Base-by-base conservation (phyloP, 2,329 filamentous ascomycete species). In the Zymoseptoria ardabiliae region DNA sequence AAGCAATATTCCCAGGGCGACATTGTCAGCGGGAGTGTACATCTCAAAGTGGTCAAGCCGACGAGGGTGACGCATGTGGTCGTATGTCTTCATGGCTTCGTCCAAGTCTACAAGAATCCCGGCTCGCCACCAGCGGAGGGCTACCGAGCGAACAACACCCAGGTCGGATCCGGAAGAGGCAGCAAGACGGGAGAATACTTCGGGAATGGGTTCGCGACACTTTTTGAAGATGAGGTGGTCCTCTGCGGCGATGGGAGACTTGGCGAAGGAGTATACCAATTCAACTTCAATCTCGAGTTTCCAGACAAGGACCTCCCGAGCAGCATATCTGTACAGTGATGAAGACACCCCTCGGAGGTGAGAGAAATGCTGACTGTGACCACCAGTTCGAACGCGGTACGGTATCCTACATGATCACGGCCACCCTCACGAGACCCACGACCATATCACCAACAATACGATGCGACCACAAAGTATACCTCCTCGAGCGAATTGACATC, bases 311-410 rank as follows among this genome's bases (percentile, higher is more conserved):
- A 82, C 4, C 76, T 94, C 60, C 90, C 90, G n/a, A 96, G 90
- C 75, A 97, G 93, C 73, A 93, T 99, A 70, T 92, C 96, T 76
- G 93, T 97, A 82, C 71, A 13, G 35, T 45, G 35, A 17, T 45
- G 35, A 17, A 45, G 17, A 45, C 6, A 89, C 79, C 53, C 11
- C 35, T 13, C 19, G 8, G 20, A 13, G 28, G 11, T n/a, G 53
- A 35, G 7, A 11, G 54, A 51, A 9, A 25, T 55, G 55, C 66
- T 69, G 56, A 69, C 55, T 11, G n/a, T 53, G 30, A 35, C 28
- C 25, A 22, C n/a, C 55, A 97, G 91, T 99, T 99, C 74, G 94
- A 97, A 76, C 86, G 93, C 71, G 94, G 94, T 41, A 92, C 90
- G 1, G 90, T 99, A 68, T 88, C 89, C 20, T 99, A 97, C 76